phyloP scores from a whole-genome alignment of 2,329 filamentous ascomycete genomes.

The Periconia digitata region DNA sequence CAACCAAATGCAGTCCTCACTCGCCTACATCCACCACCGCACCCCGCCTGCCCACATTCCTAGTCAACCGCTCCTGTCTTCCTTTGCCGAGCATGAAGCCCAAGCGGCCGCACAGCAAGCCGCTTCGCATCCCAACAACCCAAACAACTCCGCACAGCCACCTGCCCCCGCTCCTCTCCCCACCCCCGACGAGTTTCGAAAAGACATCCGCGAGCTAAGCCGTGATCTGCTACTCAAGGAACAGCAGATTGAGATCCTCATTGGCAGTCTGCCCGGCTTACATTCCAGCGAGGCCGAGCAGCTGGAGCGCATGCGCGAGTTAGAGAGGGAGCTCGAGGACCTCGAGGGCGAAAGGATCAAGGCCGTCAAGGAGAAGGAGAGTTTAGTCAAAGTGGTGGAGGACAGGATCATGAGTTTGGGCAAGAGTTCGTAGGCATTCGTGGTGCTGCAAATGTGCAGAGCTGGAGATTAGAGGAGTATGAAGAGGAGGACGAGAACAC shows the following conservation, averaged over 20 bases:
- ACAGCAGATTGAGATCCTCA: conserved; percentile 78
- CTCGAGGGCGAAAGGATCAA: conserved; percentile 45
- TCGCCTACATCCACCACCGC: conserved; percentile 48
- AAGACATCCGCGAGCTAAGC: conserved; percentile 71
- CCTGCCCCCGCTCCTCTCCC: conserved; percentile 17
- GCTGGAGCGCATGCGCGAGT: conserved; percentile 57
- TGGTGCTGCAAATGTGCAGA: conserved; percentile 12
- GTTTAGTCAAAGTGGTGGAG: conserved; percentile 49
- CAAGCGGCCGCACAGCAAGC: conserved; percentile 23
- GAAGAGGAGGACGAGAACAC: background rate
- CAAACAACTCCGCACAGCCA: conserved; percentile 12
- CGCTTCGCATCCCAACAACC: conserved; percentile 13
- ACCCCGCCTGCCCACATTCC: conserved; percentile 47
- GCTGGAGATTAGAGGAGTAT: conserved; percentile 5
- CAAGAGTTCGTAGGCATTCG: background rate
- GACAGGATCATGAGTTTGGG: conserved; percentile 45
- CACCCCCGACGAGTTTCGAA: conserved; percentile 56
- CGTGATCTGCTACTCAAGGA: conserved; percentile 77
- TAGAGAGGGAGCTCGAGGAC: conserved; percentile 47
- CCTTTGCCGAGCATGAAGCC: conserved; percentile 34
- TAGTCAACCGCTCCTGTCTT: conserved; percentile 44
- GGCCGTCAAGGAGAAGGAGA: conserved; percentile 47
- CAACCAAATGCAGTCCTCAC: conserved; percentile 51
- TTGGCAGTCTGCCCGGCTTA: conserved; percentile 73
- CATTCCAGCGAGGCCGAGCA: conserved; percentile 79